Base-by-base conservation (phyloP, 2,329 filamentous ascomycete species). In the Cercospora berteroae region DNA sequence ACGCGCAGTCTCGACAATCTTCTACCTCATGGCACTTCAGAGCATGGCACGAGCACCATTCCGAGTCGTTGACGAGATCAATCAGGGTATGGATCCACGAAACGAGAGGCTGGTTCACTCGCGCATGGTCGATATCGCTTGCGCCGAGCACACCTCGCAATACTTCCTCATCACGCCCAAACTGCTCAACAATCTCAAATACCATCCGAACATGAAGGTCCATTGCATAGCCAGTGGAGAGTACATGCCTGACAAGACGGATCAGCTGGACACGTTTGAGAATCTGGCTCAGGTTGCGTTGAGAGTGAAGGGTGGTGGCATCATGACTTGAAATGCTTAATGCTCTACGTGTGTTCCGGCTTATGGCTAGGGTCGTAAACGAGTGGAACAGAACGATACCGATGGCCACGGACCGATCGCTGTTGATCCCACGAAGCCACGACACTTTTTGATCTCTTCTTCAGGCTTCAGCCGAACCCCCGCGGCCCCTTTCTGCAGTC, bases 131-230 rank as follows among this genome's bases (percentile, higher is more conserved):
- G 93, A 97, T 76, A 97, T 99, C 77, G 95, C 95, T 52, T 98
- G 95, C 79, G 87, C 88, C 72, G 57, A 65, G 79, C 88, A 70
- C 61, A 67, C 65, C 27, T 74, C 70, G 55, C 88, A 90, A 81
- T 99, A 99, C 81, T 99, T 99, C 83, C 88, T 99, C 70, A 96
- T 99, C 81, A 99, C 95, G 52, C 95, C 95, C 4, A 99, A 99
- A 82, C 84, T 99, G 68, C 87, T 99, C 67, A 91, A 89, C 5
- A 92, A 90, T 10, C 83, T 99, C 67, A 88, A 89, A 72, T 99
- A 97, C 79, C 91, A 97, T 77, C 85, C 87, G 64, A 91, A 93
- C 72, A 99, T 99, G 94, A 92, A 89, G 75, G 89, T 98, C 36
- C 87, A 97, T 73, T 96, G 93, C 78, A 98, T 99, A 77, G 93